Percentiles rank a stretch among this genome's conserved stretches.
Evolutionary conservation across 2,329 filamentous ascomycete species (phyloP).

Genomic region (Pseudogymnoascus sp.): DNA sequence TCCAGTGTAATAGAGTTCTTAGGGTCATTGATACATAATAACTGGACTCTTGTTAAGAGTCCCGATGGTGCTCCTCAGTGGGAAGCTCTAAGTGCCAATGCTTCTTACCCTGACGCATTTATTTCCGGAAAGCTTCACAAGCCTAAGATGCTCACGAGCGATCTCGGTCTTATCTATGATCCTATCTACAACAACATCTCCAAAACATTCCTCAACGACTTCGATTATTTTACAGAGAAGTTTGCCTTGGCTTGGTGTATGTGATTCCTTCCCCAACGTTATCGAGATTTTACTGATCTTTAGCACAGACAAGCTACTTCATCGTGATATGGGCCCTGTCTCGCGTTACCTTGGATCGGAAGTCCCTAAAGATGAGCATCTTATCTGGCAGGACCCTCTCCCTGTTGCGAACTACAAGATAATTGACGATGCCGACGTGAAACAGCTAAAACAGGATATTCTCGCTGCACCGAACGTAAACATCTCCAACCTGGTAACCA

Average conservation of each 20-base stretch:
- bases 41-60: slow-evolving; percentile 49
- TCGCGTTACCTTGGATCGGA: slow-evolving; percentile 49
- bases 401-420: slow-evolving; percentile 37
- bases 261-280: not conserved
- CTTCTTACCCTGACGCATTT: slow-evolving; percentile 45
- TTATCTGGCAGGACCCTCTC: slow-evolving; percentile 49
- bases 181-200: slow-evolving; percentile 50
- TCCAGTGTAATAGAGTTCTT: slow-evolving; percentile 33
- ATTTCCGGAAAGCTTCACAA: slow-evolving; percentile 45
- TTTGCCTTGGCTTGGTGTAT: slow-evolving; percentile 38
- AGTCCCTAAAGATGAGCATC: slow-evolving; percentile 42
- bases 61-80: slow-evolving; percentile 50
- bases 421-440: slow-evolving; percentile 41
- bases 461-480: slow-evolving; percentile 37
- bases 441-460: slow-evolving; percentile 44
- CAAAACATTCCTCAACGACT: slow-evolving; percentile 30
- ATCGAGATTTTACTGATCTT: slow-evolving; percentile 30
- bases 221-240: slow-evolving; percentile 44
- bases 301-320: slow-evolving; percentile 53
- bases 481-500: slow-evolving; percentile 38
- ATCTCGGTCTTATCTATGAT: slow-evolving; percentile 47
- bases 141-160: slow-evolving; percentile 49
- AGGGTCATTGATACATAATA: slow-evolving; percentile 51
- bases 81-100: slow-evolving; percentile 36
- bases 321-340: slow-evolving; percentile 51